These are phyloP conservation scores for Xylaria castorea DNA, from an alignment of 495 filamentous ascomycete genomes.

Conservation along the genomic window DNA sequence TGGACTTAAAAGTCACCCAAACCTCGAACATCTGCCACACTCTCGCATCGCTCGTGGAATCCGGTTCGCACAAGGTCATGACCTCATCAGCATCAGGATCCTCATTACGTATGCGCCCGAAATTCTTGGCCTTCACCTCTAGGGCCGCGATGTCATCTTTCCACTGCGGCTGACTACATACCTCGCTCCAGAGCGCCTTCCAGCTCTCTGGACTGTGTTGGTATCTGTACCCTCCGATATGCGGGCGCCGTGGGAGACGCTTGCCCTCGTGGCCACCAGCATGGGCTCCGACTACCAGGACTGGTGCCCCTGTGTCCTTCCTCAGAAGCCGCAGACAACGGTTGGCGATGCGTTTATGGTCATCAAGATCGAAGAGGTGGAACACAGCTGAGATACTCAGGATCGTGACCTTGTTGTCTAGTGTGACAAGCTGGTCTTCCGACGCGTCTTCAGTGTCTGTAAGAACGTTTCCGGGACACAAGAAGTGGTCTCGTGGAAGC, in stretches of 20 bases:
- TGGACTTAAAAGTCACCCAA: slow-evolving; percentile 35
- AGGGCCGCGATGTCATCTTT: slow-evolving; percentile 26
- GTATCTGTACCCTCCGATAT: slow-evolving; percentile 20
- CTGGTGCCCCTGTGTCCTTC: slow-evolving; percentile 33
- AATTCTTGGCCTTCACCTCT: slow-evolving; percentile 33
- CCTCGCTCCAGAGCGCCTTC: slow-evolving; percentile 35
- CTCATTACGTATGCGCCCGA: slow-evolving; percentile 17
- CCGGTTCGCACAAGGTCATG: slow-evolving; percentile 18
- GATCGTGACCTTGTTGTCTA: slow-evolving; percentile 36
- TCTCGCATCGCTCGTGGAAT: not conserved
- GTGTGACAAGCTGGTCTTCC: slow-evolving; percentile 27
- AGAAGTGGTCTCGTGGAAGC: slow-evolving; percentile 53
- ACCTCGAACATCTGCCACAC: slow-evolving; percentile 38
- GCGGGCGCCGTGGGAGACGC: not conserved
- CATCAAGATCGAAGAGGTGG: slow-evolving; percentile 36
- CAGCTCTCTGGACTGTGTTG: slow-evolving; percentile 30
- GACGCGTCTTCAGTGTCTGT: slow-evolving; percentile 17
- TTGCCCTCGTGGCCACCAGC: slow-evolving; percentile 29
- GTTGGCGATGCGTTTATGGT: slow-evolving; percentile 30
- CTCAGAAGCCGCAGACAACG: slow-evolving; percentile 40
- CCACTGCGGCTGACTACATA: slow-evolving; percentile 27
- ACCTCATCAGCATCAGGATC: slow-evolving; percentile 19
- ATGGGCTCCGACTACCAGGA: slow-evolving; percentile 38
- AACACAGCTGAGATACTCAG: slow-evolving; percentile 36
- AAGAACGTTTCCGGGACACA: slow-evolving; percentile 35